These are phyloP conservation scores for Puccinia horiana DNA, from an alignment of 1,284 basidiomycete genomes.

Conservation along the genomic window DNA sequence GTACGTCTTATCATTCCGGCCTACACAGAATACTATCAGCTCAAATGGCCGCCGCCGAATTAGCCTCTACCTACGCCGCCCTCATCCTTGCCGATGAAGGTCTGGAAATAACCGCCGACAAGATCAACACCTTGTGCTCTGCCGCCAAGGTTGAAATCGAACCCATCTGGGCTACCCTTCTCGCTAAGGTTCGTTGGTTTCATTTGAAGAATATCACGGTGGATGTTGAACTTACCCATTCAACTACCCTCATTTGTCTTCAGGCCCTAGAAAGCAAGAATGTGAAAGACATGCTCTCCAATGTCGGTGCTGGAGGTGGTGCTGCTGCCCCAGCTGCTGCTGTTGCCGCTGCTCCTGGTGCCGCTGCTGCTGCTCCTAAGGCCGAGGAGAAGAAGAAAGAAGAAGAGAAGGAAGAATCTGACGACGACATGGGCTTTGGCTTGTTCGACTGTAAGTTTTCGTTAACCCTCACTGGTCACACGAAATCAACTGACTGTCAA, in stretches of 20 bases:
- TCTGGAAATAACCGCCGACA: slow-evolving; percentile 95
- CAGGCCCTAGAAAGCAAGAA: slow-evolving; percentile 92
- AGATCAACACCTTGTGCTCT: slow-evolving; percentile 77
- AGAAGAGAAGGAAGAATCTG: slow-evolving; percentile 60
- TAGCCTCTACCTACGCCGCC: slow-evolving; percentile 85
- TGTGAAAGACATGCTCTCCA: slow-evolving; percentile 89
- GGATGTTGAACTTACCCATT: not conserved
- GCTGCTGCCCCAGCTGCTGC: slow-evolving; percentile 64
- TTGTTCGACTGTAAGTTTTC: slow-evolving; percentile 70
- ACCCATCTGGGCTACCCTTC: slow-evolving; percentile 94
- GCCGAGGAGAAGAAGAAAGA: slow-evolving; percentile 73
- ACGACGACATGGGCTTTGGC: slow-evolving; percentile 67
- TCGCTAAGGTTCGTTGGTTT: slow-evolving; percentile 69
- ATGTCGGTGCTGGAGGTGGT: slow-evolving; percentile 67
- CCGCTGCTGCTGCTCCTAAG: slow-evolving; percentile 67
- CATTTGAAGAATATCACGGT: not conserved
- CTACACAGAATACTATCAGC: not conserved
- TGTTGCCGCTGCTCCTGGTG: slow-evolving; percentile 65
- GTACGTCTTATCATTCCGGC: not conserved
- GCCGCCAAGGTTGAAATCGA: slow-evolving; percentile 87
- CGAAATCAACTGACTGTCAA: not conserved
- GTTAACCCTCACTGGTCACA: not conserved
- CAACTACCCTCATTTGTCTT: not conserved
- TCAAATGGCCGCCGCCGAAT: slow-evolving; percentile 62
- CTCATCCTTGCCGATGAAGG: slow-evolving; percentile 96